phyloP scores from a whole-genome alignment of 441 rosid genomes.

The Mallotus japonicus region DNA sequence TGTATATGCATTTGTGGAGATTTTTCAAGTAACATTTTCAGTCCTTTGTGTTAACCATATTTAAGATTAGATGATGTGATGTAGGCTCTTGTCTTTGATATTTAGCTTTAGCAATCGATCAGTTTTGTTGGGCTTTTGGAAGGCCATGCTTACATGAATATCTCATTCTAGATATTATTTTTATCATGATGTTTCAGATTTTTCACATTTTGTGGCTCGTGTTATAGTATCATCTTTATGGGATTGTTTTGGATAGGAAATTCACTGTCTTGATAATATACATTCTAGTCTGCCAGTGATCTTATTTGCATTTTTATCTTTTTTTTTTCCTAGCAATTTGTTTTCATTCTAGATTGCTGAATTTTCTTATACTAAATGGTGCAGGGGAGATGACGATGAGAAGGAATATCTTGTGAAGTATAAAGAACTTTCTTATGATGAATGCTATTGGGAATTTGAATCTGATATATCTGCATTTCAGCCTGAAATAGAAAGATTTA shows the following conservation, averaged over 20 bases:
- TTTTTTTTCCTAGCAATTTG: neutral
- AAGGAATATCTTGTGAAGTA: slow-evolving; percentile 91
- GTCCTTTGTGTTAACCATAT: neutral
- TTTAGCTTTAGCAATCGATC: neutral
- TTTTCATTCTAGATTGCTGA: slow-evolving; percentile 15
- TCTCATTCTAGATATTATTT: neutral
- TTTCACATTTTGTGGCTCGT: neutral
- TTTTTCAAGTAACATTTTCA: slow-evolving; percentile 1
- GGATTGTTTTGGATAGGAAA: neutral
- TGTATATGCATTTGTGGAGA: neutral
- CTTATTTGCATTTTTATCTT: neutral
- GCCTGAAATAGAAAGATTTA: slow-evolving; percentile 80
- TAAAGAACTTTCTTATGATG: slow-evolving; percentile 94
- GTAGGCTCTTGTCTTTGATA: neutral
- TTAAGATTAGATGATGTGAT: neutral
- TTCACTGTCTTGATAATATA: neutral
- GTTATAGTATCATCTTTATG: neutral
- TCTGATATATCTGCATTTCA: slow-evolving; percentile 85
- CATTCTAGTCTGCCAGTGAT: neutral
- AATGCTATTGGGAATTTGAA: slow-evolving; percentile 98
- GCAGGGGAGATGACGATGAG: slow-evolving; percentile 80
- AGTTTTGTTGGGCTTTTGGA: neutral
- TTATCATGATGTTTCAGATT: neutral
- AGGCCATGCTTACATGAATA: neutral
- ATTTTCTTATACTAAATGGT: slow-evolving; percentile 33